Evolutionary conservation across 2,329 filamentous ascomycete genomes (phyloP), one percentile per base, ranked within the genome.

Genomic region (Botryotinia convoluta): DNA sequence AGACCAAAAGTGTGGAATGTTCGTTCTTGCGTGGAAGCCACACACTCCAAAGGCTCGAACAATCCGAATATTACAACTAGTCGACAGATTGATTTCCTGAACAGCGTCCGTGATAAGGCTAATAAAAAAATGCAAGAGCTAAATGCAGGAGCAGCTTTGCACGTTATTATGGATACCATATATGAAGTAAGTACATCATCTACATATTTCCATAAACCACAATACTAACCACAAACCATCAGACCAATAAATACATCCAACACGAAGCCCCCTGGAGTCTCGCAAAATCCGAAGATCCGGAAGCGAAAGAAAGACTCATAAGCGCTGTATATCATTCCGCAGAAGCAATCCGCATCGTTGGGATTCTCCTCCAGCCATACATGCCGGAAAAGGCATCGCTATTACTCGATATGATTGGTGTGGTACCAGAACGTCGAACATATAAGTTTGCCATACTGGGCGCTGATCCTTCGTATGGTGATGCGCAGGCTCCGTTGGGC

Each of bases 281-380:
- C 29, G 83, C 83, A 42, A 87, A 84, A 59, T 77, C 81, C 2
- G 77, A 79, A 3, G 32, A 22, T 22, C 20, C 45, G 44, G 26
- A 44, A 18, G 68, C 72, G 35, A 60, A 51, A 44, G 37, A 69
- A 35, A 39, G 32, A 16, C 48, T 91, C 26, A 84, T 91, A 76
- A 84, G 86, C 77, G 86, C 88, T 54, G 85, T 99, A 42, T 98
- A 89, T 81, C 86, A 92, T 61, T 85, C 87, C 61, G 88, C 91
- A 14, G 96, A 99, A 83, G 88, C 92, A 7, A 81, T 98, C 64
- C 91, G 96, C 54, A 89, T 98, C 37, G 85, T 87, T 0, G 93
- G 91, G 22, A 97, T 99, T 77, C 85, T 98, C 64, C 84, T 99
- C 62, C 95, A 97, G 82, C 94, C 96, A 1, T 93, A 95, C 79